Evolutionary conservation across 352 stramenopile genomes (phyloP).

Genomic region (Globisporangium rhizosaccharum): DNA sequence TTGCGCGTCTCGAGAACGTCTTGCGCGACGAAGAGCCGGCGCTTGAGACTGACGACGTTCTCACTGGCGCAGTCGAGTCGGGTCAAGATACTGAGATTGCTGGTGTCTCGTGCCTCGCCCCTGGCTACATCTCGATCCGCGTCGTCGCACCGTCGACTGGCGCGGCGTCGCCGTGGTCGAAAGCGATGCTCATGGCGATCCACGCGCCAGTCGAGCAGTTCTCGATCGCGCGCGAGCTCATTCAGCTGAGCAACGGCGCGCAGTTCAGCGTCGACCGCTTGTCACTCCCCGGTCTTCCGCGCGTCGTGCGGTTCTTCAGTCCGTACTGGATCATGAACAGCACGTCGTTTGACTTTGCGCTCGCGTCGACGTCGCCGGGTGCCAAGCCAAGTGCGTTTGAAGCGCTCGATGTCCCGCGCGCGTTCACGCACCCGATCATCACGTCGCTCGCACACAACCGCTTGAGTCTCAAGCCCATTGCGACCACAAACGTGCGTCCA

Average conservation of each 20-base stretch:
- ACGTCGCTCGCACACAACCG: constrained; percentile 50
- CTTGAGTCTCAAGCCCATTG: constrained; percentile 62
- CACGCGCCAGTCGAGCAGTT: constrained; percentile 71
- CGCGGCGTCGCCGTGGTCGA: constrained; percentile 57
- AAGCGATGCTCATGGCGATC: constrained; percentile 82
- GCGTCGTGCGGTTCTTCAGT: constrained; percentile 75
- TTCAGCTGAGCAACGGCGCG: constrained; percentile 45
- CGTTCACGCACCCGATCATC: constrained; percentile 68
- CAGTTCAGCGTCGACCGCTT: constrained; percentile 73
- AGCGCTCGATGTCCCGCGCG: constrained; percentile 30
- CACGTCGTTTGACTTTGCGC: constrained; percentile 60
- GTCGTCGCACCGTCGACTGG: constrained; percentile 32
- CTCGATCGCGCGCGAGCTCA: constrained; percentile 51
- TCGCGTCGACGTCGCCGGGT: constrained; percentile 48
- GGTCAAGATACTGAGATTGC: constrained; percentile 72
- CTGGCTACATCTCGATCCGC: constrained; percentile 71
- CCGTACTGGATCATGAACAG: constrained; percentile 87
- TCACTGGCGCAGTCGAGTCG: constrained; percentile 51
- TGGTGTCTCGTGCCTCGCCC: constrained; percentile 59
- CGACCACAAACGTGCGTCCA: constrained; percentile 38
- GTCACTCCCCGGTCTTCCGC: constrained; percentile 56
- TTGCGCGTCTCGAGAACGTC: constrained; percentile 49
- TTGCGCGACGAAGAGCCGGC: constrained; percentile 30
- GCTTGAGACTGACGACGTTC: constrained; percentile 28
- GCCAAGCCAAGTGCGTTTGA: constrained; percentile 43